Evolutionary conservation across 768 basidiomycete genomes (phyloP).

Genomic region (Boletellus ananiceps): DNA sequence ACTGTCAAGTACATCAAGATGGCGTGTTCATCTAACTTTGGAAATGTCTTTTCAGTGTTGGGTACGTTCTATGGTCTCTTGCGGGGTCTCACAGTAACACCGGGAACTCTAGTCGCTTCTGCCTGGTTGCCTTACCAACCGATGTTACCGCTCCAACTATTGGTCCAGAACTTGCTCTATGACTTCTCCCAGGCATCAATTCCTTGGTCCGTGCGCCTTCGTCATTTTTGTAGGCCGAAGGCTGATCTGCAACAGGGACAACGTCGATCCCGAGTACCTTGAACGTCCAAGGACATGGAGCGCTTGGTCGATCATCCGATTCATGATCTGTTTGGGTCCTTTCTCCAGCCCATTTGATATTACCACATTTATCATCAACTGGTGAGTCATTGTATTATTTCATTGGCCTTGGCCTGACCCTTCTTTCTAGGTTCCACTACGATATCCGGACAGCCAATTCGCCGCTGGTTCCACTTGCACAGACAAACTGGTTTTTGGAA

Average conservation of each 20-base stretch:
- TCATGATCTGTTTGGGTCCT: conserved; percentile 35
- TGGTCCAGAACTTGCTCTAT: conserved; percentile 32
- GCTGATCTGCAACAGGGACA: conserved; percentile 27
- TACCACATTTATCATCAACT: conserved; percentile 29
- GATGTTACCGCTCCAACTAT: conserved; percentile 32
- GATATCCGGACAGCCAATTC: conserved; percentile 25
- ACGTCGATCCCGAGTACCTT: conserved; percentile 36
- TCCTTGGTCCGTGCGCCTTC: conserved; percentile 25
- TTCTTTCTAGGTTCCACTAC: conserved; percentile 28
- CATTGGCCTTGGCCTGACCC: not conserved
- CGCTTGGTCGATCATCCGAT: conserved; percentile 33
- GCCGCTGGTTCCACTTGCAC: conserved; percentile 29
- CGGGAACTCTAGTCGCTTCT: conserved; percentile 26
- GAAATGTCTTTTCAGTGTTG: conserved; percentile 32
- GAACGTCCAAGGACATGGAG: conserved; percentile 29
- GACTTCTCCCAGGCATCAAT: conserved; percentile 37
- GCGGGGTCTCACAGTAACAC: not conserved
- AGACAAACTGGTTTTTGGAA: conserved; percentile 36
- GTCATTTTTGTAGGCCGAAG: not conserved
- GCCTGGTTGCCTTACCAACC: conserved; percentile 37
- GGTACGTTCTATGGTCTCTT: conserved; percentile 13
- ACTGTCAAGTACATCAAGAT: conserved; percentile 37
- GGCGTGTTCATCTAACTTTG: conserved; percentile 36
- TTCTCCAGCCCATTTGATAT: conserved; percentile 36
- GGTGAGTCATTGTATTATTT: conserved; percentile 13